phyloP scores from a whole-genome alignment of 2,329 filamentous ascomycete genomes.

The Cytospora paraplurivora region DNA sequence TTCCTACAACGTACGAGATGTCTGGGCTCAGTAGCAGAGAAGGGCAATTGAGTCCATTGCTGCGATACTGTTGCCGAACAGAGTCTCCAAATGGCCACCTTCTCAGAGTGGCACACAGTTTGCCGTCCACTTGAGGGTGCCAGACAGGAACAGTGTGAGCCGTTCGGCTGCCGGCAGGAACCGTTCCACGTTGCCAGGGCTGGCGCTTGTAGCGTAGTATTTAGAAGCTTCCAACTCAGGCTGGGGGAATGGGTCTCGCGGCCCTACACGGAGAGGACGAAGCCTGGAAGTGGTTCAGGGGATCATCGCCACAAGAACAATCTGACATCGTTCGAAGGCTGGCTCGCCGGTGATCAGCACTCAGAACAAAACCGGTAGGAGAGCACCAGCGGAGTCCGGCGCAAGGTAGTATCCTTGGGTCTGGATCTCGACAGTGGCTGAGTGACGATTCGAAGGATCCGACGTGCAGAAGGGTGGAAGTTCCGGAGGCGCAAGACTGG shows the following conservation, averaged over 20 bases:
- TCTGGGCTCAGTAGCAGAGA: constrained; percentile 2
- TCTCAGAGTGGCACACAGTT: neutral
- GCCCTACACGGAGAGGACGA: neutral
- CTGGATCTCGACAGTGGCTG: neutral
- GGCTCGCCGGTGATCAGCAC: neutral
- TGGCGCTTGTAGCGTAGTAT: neutral
- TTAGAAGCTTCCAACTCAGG: neutral
- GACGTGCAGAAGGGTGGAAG: constrained; percentile 2
- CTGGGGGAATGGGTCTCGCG: constrained; percentile 1
- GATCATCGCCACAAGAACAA: neutral
- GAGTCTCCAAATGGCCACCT: neutral
- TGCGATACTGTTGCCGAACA: neutral
- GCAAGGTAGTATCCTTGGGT: neutral
- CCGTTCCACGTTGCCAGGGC: constrained; percentile 21
- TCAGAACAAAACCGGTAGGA: neutral
- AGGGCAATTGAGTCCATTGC: neutral
- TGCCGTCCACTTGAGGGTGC: neutral
- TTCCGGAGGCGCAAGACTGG: constrained; percentile 14
- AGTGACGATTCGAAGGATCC: constrained; percentile 18
- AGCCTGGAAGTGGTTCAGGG: neutral
- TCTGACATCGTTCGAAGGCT: neutral
- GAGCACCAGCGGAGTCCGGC: neutral
- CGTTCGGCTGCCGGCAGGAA: constrained; percentile 10
- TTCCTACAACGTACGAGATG: neutral
- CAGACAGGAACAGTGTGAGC: neutral